Conservation (phyloP, 2,329 filamentous ascomycete genomes). For the Sclerotinia spermophila region DNA sequence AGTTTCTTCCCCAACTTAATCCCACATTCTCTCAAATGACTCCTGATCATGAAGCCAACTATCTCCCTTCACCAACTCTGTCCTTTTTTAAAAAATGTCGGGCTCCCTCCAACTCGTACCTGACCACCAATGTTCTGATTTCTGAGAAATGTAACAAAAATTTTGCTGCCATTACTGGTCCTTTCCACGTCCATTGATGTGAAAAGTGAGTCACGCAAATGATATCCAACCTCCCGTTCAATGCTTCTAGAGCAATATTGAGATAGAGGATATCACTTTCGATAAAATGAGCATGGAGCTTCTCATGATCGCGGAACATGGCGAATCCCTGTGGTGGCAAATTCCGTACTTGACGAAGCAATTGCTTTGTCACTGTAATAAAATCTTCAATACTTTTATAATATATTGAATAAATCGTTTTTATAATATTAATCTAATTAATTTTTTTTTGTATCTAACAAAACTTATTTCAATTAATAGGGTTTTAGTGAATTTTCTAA, state of each 20-base stretch:
- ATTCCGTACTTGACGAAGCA: too few relatives aligned
- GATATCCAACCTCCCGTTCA: conserved; percentile 42
- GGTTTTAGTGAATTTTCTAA: too few relatives aligned
- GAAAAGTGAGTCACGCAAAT: conserved; percentile 43
- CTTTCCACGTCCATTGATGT: conserved; percentile 43
- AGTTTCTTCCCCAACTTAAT: conserved; percentile 12
- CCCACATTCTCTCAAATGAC: conserved; percentile 14
- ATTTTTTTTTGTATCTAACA: too few relatives aligned
- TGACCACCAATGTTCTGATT: conserved; percentile 2
- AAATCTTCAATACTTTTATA: too few relatives aligned
- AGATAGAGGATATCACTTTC: conserved; percentile 32
- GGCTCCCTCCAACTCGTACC: neutral
- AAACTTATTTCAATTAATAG: too few relatives aligned
- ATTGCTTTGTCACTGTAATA: too few relatives aligned
- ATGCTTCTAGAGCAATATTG: conserved; percentile 32
- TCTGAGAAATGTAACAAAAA: conserved; percentile 8
- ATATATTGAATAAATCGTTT: too few relatives aligned
- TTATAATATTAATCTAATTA: too few relatives aligned
- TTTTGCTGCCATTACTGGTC: conserved; percentile 31
- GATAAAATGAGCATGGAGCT: conserved; percentile 36
- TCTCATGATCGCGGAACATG: conserved; percentile 38
- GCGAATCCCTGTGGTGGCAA: too few relatives aligned
- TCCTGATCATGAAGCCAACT: conserved; percentile 15
- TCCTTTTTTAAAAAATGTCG: neutral
- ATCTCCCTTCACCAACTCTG: neutral